These are phyloP conservation scores for Neofusicoccum laricinum DNA, from an alignment of 2,329 filamentous ascomycete species.

Conservation along the genomic window DNA sequence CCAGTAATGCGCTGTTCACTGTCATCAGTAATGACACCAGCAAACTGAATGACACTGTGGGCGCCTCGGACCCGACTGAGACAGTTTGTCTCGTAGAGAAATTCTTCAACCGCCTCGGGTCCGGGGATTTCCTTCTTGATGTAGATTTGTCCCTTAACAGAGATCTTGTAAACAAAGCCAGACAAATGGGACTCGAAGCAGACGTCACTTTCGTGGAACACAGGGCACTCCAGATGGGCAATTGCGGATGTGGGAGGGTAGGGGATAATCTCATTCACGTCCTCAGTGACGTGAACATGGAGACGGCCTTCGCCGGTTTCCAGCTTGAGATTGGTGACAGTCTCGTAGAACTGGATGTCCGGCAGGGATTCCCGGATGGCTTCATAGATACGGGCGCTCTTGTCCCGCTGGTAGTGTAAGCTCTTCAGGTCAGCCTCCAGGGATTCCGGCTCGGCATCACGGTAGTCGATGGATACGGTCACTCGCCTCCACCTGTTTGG, in stretches of 20 bases:
- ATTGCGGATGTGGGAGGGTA: constrained; percentile 75
- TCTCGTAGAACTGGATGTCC: constrained; percentile 96
- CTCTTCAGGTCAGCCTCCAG: constrained; percentile 78
- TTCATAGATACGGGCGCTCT: constrained; percentile 38
- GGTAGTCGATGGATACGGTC: constrained; percentile 92
- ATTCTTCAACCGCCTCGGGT: constrained; percentile 92
- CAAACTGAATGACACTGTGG: constrained; percentile 76
- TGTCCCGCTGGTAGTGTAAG: constrained; percentile 82
- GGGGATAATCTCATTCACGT: constrained; percentile 88
- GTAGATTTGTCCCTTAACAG: constrained; percentile 64
- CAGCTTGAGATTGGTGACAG: constrained; percentile 91
- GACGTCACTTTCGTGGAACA: constrained; percentile 70
- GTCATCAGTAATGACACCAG: constrained; percentile 85
- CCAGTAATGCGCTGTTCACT: constrained; percentile 73
- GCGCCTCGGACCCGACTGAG: constrained; percentile 74
- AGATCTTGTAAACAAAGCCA: constrained; percentile 95
- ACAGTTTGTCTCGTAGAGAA: constrained; percentile 95
- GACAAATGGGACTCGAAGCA: constrained; percentile 90
- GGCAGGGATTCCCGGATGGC: constrained; percentile 61
- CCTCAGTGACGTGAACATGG: constrained; percentile 97
- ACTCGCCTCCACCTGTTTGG: constrained; percentile 80
- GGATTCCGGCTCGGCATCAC: constrained; percentile 73
- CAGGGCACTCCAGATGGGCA: constrained; percentile 61
- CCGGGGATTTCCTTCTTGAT: constrained; percentile 99
- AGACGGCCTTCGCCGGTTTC: constrained; percentile 83